Evolutionary conservation across 495 filamentous ascomycete species (phyloP).

Genomic region (Chlorociboria aeruginascens): DNA sequence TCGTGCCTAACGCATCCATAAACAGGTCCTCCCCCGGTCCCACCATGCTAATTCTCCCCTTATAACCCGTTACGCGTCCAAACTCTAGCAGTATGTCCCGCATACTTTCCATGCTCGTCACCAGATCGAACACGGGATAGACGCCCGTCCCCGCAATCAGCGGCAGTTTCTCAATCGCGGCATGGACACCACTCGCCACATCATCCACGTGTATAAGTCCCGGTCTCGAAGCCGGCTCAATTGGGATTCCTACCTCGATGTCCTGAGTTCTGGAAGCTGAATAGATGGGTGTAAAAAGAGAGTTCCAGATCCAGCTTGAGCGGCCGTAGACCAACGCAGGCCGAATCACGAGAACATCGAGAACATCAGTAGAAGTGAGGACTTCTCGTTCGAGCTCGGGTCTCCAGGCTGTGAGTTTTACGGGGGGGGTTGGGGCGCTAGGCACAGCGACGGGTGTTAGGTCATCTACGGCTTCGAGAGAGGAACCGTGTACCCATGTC

Average conservation of each 20-base stretch:
- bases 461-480: conserved; percentile 20
- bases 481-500: conserved; percentile 29
- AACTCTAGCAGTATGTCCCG: conserved; percentile 15
- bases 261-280: conserved; percentile 15
- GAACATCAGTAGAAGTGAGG: conserved; percentile 21
- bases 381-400: conserved; percentile 25
- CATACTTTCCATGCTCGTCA: conserved; percentile 24
- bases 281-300: conserved; percentile 17
- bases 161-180: conserved; percentile 26
- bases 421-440: conserved; percentile 13
- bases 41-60: conserved; percentile 18
- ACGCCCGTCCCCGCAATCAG: conserved; percentile 20
- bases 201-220: conserved; percentile 30
- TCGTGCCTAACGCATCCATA: conserved; percentile 20
- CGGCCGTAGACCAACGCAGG: conserved; percentile 29
- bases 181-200: conserved; percentile 23
- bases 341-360: conserved; percentile 28
- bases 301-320: conserved; percentile 15
- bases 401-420: conserved; percentile 22
- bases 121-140: conserved; percentile 33
- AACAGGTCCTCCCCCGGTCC: conserved; percentile 20
- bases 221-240: conserved; percentile 12
- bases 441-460: conserved; percentile 19
- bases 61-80: conserved; percentile 17
- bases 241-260: conserved; percentile 13